Percentiles rank a stretch among this genome's conserved stretches.
phyloP scores from a whole-genome alignment of 441 rosid species.

The Bruguiera hainesii region DNA sequence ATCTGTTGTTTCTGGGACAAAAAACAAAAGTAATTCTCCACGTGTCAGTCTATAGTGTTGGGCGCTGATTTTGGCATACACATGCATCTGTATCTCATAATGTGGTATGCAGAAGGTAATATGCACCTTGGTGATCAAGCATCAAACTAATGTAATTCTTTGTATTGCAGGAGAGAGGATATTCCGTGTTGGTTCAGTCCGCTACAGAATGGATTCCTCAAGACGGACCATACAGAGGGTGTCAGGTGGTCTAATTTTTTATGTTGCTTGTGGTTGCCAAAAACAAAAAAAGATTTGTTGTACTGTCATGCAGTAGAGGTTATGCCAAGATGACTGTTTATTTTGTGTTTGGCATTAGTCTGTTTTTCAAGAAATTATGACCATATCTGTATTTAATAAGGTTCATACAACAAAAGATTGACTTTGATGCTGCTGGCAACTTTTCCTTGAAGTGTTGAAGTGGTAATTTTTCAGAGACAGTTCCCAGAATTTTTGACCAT shows the following conservation, averaged over 20 bases:
- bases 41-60: slow-evolving; percentile 41
- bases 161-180: slow-evolving; percentile 58
- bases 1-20: slow-evolving; percentile 32
- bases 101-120: background rate
- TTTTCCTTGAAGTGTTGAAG: background rate
- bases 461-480: background rate
- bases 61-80: slow-evolving; percentile 17
- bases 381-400: too few species aligned
- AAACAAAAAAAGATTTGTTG: too few species aligned
- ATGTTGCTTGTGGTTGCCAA: too few species aligned
- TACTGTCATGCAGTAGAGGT: too few species aligned
- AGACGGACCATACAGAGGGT: slow-evolving; percentile 88
- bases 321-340: too few species aligned
- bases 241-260: slow-evolving; percentile 49
- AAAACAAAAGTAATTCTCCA: slow-evolving; percentile 42
- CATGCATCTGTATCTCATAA: slow-evolving; percentile 3
- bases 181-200: slow-evolving; percentile 78
- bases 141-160: background rate
- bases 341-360: too few species aligned
- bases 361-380: too few species aligned
- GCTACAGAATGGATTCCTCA: slow-evolving; percentile 94
- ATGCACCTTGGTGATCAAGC: background rate
- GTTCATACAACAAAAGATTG: too few species aligned
- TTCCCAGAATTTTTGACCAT: background rate
- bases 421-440: background rate